Evolutionary conservation across 23 red algal species (phyloP), one percentile per base, ranked within the genome.

Genomic region (Gracilaria caudata): DNA sequence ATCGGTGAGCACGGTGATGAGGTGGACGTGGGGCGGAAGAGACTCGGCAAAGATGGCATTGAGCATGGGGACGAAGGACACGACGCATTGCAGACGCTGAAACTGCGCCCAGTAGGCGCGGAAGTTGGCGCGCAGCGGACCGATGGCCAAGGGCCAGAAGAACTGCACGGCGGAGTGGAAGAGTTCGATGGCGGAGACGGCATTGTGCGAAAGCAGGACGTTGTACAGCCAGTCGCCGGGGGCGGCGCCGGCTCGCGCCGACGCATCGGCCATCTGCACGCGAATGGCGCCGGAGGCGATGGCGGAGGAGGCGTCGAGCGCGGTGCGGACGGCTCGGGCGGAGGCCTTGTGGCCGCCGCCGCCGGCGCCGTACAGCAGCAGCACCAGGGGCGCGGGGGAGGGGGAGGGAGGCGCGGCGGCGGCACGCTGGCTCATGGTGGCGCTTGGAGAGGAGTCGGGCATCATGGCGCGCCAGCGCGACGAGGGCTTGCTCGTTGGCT

Each of bases 271-370:
- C 37, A 82, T 25, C 34, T 74, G 40, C n/a, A 85, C 68, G 51
- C 73, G 53, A 20, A 64, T 33, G 14, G 49, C 49, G 59, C 21
- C 35, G 41, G 43, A 21, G 56, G 79, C 47, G 14, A 56, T 7
- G 63, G 35, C 82, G 32, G 72, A 64, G 32, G 56, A 64, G 39
- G 59, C 40, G 43, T 4, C 73, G 28, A 88, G 78, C 20, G 78
- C 64, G 63, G 49, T 51, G 19, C 3, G 24, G 45, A 91, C 77
- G 55, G 94, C 94, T 2, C 73, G 65, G 30, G 86, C 94, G 51
- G 87, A 80, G 21, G 94, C 94, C 44, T 83, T 81, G 83, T 96
- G 94, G 43, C 94, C 94, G 36, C 94, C 94, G 68, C 94, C 94
- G 68, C 94, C 94, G 57, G 61, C 30, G 57, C 94, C 94, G 87